Evolutionary conservation across 2,329 filamentous ascomycete genomes (phyloP).

Genomic region (Lachnellula hyalina): DNA sequence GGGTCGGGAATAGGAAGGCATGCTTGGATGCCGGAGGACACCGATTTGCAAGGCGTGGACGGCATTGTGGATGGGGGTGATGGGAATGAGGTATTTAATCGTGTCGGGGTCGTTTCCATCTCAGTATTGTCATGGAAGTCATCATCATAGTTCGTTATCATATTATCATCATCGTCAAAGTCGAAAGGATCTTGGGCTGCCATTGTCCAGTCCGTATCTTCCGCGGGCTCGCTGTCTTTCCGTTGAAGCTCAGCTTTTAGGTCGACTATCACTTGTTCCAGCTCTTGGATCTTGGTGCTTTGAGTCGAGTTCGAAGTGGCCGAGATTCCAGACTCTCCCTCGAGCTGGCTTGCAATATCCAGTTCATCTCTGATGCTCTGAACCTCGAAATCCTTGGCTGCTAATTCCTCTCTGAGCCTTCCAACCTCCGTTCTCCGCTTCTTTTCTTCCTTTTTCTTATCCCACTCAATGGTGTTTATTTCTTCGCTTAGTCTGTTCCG

Average conservation of each 20-base stretch:
- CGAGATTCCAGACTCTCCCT: conserved; percentile 20
- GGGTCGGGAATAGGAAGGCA: conserved; percentile 18
- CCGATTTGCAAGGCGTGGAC: conserved; percentile 25
- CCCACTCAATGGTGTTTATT: conserved; percentile 47
- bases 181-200: conserved; percentile 41
- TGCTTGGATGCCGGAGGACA: conserved; percentile 19
- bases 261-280: conserved; percentile 25
- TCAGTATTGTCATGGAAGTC: conserved; percentile 19
- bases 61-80: conserved; percentile 29
- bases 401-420: conserved; percentile 43
- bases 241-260: conserved; percentile 25
- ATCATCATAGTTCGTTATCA: conserved; percentile 30
- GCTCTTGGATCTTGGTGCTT: conserved; percentile 21
- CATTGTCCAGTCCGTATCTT: conserved; percentile 43
- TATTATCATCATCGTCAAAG: conserved; percentile 28
- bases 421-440: conserved; percentile 43
- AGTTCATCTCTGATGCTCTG: conserved; percentile 27
- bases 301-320: conserved; percentile 13
- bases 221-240: conserved; percentile 17
- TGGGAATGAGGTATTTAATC: conserved; percentile 27
- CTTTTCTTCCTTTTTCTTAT: conserved; percentile 38
- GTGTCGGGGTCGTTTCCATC: conserved; percentile 24
- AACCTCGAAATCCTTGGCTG: conserved; percentile 26
- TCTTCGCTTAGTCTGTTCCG: conserved; percentile 54
- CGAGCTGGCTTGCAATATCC: conserved; percentile 27